Evolutionary conservation across 805 yeast genomes (phyloP), one percentile per base, ranked within the genome.

Genomic region (Myxozyma nipponensis): DNA sequence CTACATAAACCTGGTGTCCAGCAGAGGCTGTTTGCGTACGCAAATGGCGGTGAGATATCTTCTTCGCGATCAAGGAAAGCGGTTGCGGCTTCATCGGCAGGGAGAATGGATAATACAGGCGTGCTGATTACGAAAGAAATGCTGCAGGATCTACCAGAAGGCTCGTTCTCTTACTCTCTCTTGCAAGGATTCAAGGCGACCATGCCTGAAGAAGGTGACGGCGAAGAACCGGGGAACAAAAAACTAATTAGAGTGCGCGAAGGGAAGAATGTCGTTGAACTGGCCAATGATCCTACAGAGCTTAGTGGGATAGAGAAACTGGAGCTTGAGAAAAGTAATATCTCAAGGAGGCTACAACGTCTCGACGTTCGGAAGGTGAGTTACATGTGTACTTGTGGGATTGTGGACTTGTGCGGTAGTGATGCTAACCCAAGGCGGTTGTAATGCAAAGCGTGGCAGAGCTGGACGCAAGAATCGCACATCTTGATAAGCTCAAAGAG

Each of bases 171-270:
- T 24, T 78, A 77, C 56, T 78, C 88, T 2, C 66, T 84, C 21
- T 82, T 77, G 60, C 90, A 84, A 65, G 89, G 90, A 1, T 82
- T 84, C 62, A 73, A 74, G 59, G 86, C 87, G 3, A 70, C 78
- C 0, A 17, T 52, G 39, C 58, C 58, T 2, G 57, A 52, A 13
- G 32, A 38, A 44, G 38, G 23, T 37, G 25, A 42, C 36, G 34
- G n/a, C n/a, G n/a, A n/a, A n/a, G n/a, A n/a, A n/a, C n/a, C n/a
- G 36, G 41, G n/a, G 49, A 42, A 13, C 25, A 39, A 34, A 36
- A 46, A 44, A 25, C 10, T 18, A 44, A 30, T 21, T 25, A 24
- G 30, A 39, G 28, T 39, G 21, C 25, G 25, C 17, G 9, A 35
- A 18, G 26, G n/a, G n/a, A n/a, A n/a, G n/a, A n/a, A n/a, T n/a